Conservation (phyloP, 176 grass and related monocot genomes). For the Carex littledalei region DNA sequence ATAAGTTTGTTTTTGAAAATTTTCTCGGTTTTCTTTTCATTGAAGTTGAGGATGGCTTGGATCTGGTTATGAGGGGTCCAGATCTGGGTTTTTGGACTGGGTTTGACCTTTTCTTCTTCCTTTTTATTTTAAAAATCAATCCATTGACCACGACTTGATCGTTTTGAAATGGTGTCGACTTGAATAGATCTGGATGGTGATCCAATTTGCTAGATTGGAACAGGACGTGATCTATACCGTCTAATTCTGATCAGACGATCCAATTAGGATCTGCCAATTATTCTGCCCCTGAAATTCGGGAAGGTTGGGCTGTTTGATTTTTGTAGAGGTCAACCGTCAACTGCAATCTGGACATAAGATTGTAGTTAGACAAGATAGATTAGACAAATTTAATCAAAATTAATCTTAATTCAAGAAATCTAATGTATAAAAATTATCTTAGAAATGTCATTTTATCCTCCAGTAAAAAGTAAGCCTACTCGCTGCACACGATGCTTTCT, state of each 20-base stretch:
- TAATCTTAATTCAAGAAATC: background rate
- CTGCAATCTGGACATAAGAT: background rate
- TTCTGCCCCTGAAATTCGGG: background rate
- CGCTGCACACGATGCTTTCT: background rate
- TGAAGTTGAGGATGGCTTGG: slow-evolving; percentile 26
- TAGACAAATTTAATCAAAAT: no score
- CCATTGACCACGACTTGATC: background rate
- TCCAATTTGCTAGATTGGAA: background rate
- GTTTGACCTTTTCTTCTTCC: background rate
- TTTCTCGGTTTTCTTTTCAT: background rate
- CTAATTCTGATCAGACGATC: slow-evolving; percentile 1
- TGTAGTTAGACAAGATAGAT: background rate
- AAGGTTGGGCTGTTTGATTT: background rate
- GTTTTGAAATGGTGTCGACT: background rate
- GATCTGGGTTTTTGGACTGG: slow-evolving; percentile 30
- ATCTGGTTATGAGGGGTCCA: slow-evolving; percentile 38
- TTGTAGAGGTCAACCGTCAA: background rate
- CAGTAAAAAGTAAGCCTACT: background rate
- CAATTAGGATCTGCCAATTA: background rate
- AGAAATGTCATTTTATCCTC: background rate
- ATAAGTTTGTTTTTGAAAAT: slow-evolving; percentile 1
- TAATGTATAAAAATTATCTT: background rate
- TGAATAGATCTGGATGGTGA: background rate
- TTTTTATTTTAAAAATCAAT: background rate
- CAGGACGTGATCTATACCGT: background rate